Percentiles rank a stretch among this genome's conserved stretches.
Evolutionary conservation across 148 eudicot species (phyloP).

Genomic region (Rhododendron williamsianum): DNA sequence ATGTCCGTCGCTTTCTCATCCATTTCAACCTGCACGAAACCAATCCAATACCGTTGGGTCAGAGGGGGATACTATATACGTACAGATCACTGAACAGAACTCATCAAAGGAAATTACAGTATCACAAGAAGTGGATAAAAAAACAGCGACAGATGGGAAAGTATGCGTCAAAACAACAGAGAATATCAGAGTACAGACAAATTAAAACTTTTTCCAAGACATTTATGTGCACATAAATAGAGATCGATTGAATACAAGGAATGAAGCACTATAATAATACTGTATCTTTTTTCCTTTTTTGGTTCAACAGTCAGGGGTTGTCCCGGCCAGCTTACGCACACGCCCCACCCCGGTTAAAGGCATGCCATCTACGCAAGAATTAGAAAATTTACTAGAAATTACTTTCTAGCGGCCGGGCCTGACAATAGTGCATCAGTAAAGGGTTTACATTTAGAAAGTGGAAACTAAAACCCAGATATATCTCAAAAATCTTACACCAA

Average conservation of each 20-base stretch:
- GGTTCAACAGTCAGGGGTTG: too few relatives aligned
- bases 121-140: background rate
- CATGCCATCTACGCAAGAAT: too few relatives aligned
- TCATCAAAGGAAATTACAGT: slow-evolving; percentile 14
- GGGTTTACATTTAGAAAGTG: slow-evolving; percentile 4
- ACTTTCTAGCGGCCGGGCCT: too few relatives aligned
- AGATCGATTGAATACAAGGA: slow-evolving; percentile 10
- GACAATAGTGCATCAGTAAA: background rate
- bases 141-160: slow-evolving; percentile 13
- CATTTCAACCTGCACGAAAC: slow-evolving; percentile 58
- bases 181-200: slow-evolving; percentile 39
- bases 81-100: background rate
- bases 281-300: background rate
- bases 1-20: slow-evolving; percentile 59
- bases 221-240: slow-evolving; percentile 12
- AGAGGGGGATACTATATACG: background rate
- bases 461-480: slow-evolving; percentile 1
- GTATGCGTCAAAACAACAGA: slow-evolving; percentile 18
- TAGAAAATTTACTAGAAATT: too few relatives aligned
- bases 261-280: slow-evolving; percentile 11
- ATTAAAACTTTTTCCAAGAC: slow-evolving; percentile 29
- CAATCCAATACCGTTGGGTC: slow-evolving; percentile 2
- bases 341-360: too few relatives aligned
- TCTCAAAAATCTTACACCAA: background rate
- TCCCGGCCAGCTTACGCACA: too few relatives aligned